phyloP scores from a whole-genome alignment of 73 alveolate genomes.

The Paramecium biaurelia region DNA sequence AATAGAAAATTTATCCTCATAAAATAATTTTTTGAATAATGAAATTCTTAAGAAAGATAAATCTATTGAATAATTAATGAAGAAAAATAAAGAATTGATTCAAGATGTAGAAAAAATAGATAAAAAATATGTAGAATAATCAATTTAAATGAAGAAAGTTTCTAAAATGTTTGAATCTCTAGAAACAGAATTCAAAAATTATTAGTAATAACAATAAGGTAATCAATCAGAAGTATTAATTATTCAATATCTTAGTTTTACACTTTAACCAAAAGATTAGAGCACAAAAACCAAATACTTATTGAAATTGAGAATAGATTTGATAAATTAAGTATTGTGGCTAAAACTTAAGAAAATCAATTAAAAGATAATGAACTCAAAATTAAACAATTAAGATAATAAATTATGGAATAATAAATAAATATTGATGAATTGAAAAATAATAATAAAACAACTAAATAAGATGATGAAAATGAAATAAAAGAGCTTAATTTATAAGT shows the following conservation, averaged over 20 bases:
- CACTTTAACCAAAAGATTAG: background rate
- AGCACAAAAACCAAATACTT: background rate
- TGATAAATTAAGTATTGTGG: background rate
- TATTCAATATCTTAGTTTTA: background rate
- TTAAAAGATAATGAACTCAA: slow-evolving; percentile 5
- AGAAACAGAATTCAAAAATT: background rate
- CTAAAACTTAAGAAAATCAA: background rate
- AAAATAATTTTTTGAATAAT: background rate
- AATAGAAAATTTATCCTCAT: background rate
- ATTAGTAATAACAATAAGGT: background rate
- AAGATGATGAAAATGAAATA: background rate
- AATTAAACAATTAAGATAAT: background rate
- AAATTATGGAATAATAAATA: background rate
- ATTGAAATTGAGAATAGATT: background rate
- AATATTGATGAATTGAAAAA: background rate
- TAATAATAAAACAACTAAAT: background rate
- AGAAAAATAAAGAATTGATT: background rate
- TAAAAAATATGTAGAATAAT: background rate
- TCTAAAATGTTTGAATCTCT: background rate
- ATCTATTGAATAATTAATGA: background rate
- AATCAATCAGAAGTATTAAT: slow-evolving; percentile 14
- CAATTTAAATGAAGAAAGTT: background rate
- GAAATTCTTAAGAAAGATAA: background rate
- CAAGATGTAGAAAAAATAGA: background rate
- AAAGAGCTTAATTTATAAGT: background rate